phyloP scores from a whole-genome alignment of 352 stramenopile species.

The Phytopythium aichiense region DNA sequence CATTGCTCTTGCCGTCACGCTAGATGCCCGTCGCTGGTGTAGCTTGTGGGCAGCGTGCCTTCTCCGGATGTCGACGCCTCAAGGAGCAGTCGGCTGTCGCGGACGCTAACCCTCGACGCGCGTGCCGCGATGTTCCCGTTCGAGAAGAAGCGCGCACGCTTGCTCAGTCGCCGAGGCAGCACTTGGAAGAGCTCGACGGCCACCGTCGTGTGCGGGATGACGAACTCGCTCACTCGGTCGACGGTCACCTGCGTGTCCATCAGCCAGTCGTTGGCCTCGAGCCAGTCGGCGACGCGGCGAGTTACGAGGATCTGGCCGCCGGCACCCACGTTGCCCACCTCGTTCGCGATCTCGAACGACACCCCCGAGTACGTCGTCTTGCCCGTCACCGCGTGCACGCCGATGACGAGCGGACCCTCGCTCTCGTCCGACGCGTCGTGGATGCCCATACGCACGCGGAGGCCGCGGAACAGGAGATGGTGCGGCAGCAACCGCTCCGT shows the following conservation, averaged over 20 bases:
- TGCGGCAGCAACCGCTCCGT: slow-evolving; percentile 14
- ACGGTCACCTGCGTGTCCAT: slow-evolving; percentile 21
- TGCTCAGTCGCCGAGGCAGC: slow-evolving; percentile 19
- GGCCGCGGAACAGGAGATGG: slow-evolving; percentile 50
- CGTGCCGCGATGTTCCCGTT: neutral
- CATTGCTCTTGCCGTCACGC: neutral
- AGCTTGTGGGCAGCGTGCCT: neutral
- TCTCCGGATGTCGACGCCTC: neutral
- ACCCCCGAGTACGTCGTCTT: slow-evolving; percentile 76
- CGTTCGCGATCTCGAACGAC: slow-evolving; percentile 60
- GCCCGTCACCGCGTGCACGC: slow-evolving; percentile 66
- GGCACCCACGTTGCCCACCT: slow-evolving; percentile 59
- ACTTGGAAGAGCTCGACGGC: slow-evolving; percentile 29
- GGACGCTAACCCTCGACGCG: neutral
- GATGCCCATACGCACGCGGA: slow-evolving; percentile 78
- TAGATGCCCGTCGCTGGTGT: neutral
- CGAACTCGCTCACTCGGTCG: slow-evolving; percentile 29
- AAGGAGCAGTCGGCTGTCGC: neutral
- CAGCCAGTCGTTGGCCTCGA: slow-evolving; percentile 30
- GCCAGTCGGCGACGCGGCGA: slow-evolving; percentile 34
- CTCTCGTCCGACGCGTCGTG: slow-evolving; percentile 39
- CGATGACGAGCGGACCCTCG: slow-evolving; percentile 30
- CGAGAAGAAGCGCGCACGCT: slow-evolving; percentile 26
- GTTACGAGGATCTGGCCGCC: slow-evolving; percentile 73
- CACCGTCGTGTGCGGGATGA: slow-evolving; percentile 22